A percentile compares a stretch with the other conserved stretches of the same genome.
phyloP scores from a whole-genome alignment of 257 asterid species.

The Hygrophila difformis region DNA sequence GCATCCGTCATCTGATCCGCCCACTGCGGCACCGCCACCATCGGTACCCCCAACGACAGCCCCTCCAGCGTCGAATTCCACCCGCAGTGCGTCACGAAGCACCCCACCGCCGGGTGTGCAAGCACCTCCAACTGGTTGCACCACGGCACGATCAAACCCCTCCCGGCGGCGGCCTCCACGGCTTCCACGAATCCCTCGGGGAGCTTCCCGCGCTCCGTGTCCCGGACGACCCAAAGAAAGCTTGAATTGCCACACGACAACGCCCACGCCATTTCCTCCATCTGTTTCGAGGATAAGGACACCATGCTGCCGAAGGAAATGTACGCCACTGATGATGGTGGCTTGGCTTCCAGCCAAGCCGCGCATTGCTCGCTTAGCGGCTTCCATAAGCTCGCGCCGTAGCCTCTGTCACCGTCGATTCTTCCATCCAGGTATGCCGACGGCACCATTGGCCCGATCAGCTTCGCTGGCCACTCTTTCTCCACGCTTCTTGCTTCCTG shows the following conservation, averaged over 20 bases:
- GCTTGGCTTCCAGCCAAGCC: constrained; percentile 23
- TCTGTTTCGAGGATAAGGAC: background rate
- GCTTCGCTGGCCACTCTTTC: constrained; percentile 43
- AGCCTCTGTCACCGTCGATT: constrained; percentile 11
- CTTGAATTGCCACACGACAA: constrained; percentile 6
- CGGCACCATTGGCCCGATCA: constrained; percentile 26
- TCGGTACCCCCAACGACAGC: constrained; percentile 21
- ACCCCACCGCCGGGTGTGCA: constrained; percentile 16
- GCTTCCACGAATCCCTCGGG: constrained; percentile 14
- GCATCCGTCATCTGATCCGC: constrained; percentile 23
- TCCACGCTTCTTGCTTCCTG: constrained; percentile 42
- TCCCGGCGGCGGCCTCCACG: constrained; percentile 5
- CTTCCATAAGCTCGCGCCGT: constrained; percentile 4
- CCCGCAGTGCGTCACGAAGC: constrained; percentile 29
- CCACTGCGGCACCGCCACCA: constrained; percentile 26
- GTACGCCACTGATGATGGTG: constrained; percentile 13
- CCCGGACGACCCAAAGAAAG: constrained; percentile 24
- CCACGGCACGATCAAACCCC: constrained; percentile 24
- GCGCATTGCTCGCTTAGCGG: constrained; percentile 3
- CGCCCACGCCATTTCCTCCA: constrained; percentile 21
- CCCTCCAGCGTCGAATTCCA: constrained; percentile 32
- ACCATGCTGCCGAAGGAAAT: constrained; percentile 26
- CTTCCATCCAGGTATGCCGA: constrained; percentile 22
- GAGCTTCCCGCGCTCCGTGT: constrained; percentile 18
- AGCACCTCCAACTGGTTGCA: constrained; percentile 25